phyloP scores from a whole-genome alignment of 1,284 basidiomycete genomes.

The Ustilago bromivora region DNA sequence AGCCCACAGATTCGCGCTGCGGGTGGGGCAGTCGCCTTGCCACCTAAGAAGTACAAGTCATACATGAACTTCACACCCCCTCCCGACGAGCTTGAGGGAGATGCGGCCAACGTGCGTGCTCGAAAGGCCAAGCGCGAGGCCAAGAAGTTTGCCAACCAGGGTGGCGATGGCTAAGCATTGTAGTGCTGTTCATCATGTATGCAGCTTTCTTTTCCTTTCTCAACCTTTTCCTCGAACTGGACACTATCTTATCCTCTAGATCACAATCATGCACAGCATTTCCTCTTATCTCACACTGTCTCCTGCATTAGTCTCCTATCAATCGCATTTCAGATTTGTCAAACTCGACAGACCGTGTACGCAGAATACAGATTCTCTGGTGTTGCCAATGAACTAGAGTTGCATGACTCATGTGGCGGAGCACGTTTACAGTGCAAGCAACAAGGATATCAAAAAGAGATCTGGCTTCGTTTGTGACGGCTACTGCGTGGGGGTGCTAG shows the following conservation, averaged over 20 bases:
- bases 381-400: too few species aligned
- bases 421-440: neutral
- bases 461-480: neutral
- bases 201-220: neutral
- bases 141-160: constrained; percentile 53
- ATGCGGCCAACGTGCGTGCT: constrained; percentile 30
- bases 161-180: constrained; percentile 50
- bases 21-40: constrained; percentile 34
- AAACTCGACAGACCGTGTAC: neutral
- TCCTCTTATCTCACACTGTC: constrained; percentile 1
- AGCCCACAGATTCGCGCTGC: constrained; percentile 46
- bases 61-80: constrained; percentile 65
- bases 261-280: constrained; percentile 3
- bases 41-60: constrained; percentile 52
- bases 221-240: neutral
- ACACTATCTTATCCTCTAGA: constrained; percentile 5
- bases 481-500: neutral
- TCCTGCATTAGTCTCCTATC: constrained; percentile 7
- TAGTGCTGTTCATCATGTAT: neutral
- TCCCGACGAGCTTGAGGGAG: constrained; percentile 56
- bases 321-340: constrained; percentile 8
- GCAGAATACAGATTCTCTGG: neutral
- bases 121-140: constrained; percentile 43
- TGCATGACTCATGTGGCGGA: neutral
- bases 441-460: neutral